Evolutionary conservation across 139 green algal species (phyloP).

Genomic region (Haematococcus lacustris): DNA sequence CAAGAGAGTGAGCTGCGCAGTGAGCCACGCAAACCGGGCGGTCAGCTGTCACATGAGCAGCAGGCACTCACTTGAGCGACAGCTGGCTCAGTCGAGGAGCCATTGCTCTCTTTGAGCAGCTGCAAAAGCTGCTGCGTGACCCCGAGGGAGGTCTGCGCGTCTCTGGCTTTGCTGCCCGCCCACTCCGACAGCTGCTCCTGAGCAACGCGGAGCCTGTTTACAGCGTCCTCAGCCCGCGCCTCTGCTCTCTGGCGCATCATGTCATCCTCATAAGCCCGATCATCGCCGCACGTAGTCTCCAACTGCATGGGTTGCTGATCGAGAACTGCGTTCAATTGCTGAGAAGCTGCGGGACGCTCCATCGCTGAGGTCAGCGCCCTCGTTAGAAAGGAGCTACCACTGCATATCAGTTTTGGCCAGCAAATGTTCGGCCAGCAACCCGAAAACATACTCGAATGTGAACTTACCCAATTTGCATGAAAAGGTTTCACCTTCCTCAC

Average conservation of each 20-base stretch:
- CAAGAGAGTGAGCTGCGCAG: conserved; percentile 7
- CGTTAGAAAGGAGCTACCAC: no score
- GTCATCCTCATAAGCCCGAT: no score
- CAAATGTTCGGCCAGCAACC: no score
- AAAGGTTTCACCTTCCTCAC: no score
- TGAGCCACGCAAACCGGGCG: conserved; percentile 17
- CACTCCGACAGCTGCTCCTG: conserved; percentile 79
- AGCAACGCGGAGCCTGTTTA: conserved; percentile 54
- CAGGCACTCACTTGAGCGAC: conserved; percentile 13
- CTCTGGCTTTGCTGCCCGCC: conserved; percentile 50
- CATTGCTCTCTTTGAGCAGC: background rate
- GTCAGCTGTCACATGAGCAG: conserved; percentile 1
- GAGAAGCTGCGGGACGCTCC: no score
- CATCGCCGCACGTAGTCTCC: no score
- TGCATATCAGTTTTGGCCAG: no score
- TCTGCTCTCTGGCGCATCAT: conserved; percentile 59
- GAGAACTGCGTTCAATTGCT: no score
- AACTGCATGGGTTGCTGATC: no score
- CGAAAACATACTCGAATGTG: no score
- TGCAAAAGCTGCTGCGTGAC: conserved; percentile 19
- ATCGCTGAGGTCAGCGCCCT: no score
- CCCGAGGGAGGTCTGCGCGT: background rate
- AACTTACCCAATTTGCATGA: no score
- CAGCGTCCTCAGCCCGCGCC: conserved; percentile 48
- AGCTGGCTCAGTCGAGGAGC: background rate